phyloP scores from a whole-genome alignment of 2,329 filamentous ascomycete genomes.

The Cyphellophora attinorum region DNA sequence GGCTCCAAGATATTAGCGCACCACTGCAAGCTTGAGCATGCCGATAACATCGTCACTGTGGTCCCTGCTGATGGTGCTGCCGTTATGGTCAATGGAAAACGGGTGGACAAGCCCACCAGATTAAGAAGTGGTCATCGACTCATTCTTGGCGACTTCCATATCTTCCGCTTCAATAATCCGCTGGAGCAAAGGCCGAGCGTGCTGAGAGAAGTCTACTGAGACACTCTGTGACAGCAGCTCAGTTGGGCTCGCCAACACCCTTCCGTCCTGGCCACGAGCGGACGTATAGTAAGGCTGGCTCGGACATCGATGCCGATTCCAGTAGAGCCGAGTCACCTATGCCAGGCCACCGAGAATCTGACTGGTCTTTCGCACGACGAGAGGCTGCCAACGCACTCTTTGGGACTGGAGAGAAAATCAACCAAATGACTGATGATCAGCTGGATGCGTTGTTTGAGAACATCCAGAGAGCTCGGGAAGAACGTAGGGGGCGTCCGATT shows the following conservation, averaged over 20 bases:
- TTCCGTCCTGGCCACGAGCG: constrained; percentile 62
- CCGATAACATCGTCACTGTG: constrained; percentile 85
- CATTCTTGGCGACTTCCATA: constrained; percentile 95
- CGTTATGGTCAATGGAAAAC: constrained; percentile 94
- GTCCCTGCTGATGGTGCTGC: constrained; percentile 84
- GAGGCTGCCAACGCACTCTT: constrained; percentile 89
- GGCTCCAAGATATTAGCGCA: constrained; percentile 86
- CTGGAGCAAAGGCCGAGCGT: constrained; percentile 85
- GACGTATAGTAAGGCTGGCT: constrained; percentile 66
- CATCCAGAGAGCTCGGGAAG: constrained; percentile 77
- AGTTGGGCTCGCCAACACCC: constrained; percentile 56
- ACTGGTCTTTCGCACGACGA: constrained; percentile 87
- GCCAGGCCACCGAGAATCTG: constrained; percentile 63
- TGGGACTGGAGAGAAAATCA: constrained; percentile 84
- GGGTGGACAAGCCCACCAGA: constrained; percentile 74
- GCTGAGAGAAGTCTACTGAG: constrained; percentile 73
- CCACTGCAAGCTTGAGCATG: constrained; percentile 89
- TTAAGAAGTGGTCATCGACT: constrained; percentile 88
- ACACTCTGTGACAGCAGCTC: constrained; percentile 61
- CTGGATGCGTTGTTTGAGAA: constrained; percentile 90
- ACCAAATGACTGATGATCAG: constrained; percentile 84
- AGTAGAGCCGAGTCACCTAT: constrained; percentile 74
- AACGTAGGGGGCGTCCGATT: constrained; percentile 59
- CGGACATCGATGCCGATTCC: constrained; percentile 62
- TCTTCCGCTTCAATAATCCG: constrained; percentile 96